phyloP scores from a whole-genome alignment of 1,284 basidiomycete species.

The Melanopsichium pennsylvanicum region DNA sequence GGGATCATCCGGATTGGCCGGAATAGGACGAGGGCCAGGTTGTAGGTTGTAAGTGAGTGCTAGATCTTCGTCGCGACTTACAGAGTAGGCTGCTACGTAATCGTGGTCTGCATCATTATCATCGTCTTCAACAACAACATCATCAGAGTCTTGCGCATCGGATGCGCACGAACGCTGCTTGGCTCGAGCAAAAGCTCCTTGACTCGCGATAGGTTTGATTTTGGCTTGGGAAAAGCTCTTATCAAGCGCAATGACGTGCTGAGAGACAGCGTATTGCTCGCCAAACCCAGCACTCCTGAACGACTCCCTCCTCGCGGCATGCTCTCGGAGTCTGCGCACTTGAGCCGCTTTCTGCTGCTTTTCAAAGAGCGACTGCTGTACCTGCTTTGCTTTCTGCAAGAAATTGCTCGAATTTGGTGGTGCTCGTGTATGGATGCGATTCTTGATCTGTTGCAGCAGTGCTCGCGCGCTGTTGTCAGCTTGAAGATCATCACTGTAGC shows the following conservation, averaged over 20 bases:
- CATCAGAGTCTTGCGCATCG: slow-evolving; percentile 1
- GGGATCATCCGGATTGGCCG: slow-evolving; percentile 29
- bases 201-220: background rate
- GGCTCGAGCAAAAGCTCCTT: slow-evolving; percentile 22
- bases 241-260: background rate
- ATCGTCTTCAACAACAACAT: background rate
- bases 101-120: background rate
- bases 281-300: slow-evolving; percentile 22
- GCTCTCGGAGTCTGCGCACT: slow-evolving; percentile 5
- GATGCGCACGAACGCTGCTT: background rate
- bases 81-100: background rate
- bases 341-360: slow-evolving; percentile 23
- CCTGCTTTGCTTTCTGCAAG: slow-evolving; percentile 31
- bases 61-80: slow-evolving; percentile 19
- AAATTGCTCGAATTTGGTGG: slow-evolving; percentile 23
- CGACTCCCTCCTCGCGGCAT: slow-evolving; percentile 20
- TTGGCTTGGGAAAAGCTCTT: background rate
- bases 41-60: slow-evolving; percentile 22
- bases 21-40: slow-evolving; percentile 25
- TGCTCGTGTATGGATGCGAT: slow-evolving; percentile 19
- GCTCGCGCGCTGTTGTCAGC: slow-evolving; percentile 15
- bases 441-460: slow-evolving; percentile 31
- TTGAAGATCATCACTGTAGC: slow-evolving; percentile 1
- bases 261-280: background rate
- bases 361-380: slow-evolving; percentile 36